Evolutionary conservation across 345 rosid genomes (phyloP).

Genomic region (Draba incana): DNA sequence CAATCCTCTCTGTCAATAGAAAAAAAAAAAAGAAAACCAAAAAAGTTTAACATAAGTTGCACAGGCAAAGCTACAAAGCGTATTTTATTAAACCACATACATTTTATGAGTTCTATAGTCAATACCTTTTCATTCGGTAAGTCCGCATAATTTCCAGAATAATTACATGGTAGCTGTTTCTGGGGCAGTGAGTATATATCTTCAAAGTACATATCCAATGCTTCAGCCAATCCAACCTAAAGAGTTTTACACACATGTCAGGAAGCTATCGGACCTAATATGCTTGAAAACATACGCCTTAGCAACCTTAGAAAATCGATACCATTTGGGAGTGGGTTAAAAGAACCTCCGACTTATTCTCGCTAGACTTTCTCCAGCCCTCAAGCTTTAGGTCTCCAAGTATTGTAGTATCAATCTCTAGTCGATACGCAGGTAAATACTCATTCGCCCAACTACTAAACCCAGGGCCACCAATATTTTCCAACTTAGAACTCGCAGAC

Average conservation of each 20-base stretch:
- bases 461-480: constrained; percentile 70
- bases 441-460: constrained; percentile 79
- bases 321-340: constrained; percentile 97
- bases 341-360: constrained; percentile 75
- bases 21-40: constrained; percentile 10
- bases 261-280: constrained; percentile 5
- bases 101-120: constrained; percentile 12
- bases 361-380: constrained; percentile 68
- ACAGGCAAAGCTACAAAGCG: constrained; percentile 11
- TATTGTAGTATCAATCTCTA: constrained; percentile 59
- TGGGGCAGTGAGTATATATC: constrained; percentile 75
- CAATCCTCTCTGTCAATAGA: constrained; percentile 57
- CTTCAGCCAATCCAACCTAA: constrained; percentile 81
- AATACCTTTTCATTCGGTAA: constrained; percentile 70
- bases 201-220: constrained; percentile 81
- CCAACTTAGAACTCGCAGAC: constrained; percentile 54
- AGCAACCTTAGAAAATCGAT: constrained; percentile 23
- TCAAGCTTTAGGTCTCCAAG: constrained; percentile 63
- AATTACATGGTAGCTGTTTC: constrained; percentile 61
- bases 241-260: constrained; percentile 38
- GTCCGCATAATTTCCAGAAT: constrained; percentile 46
- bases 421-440: constrained; percentile 67
- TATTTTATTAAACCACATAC: neutral
- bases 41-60: neutral
- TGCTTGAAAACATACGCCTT: constrained; percentile 15